These are phyloP conservation scores for Leishmania tropica DNA, from an alignment of 208 protist genomes.

Conservation along the genomic window DNA sequence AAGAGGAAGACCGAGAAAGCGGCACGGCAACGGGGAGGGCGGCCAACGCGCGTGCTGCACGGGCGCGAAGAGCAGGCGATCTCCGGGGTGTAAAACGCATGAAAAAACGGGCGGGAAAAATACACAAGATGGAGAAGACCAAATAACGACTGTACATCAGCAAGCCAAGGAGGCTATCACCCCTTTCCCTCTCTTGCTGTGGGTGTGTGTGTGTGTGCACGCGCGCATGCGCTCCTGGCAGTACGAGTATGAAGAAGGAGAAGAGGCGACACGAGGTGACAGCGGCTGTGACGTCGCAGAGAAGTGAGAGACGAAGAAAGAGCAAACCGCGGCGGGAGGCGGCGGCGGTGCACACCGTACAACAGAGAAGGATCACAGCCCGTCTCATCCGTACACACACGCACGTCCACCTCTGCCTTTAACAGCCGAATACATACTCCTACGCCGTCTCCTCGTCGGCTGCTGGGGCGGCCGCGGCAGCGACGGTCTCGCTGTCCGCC, in stretches of 20 bases:
- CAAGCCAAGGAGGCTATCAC: too few species aligned
- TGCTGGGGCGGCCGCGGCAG: conserved; percentile 8
- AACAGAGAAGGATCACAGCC: not conserved
- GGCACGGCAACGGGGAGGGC: not conserved
- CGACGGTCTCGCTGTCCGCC: not conserved
- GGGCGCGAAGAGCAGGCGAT: not conserved
- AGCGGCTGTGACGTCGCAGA: not conserved
- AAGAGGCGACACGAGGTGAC: not conserved
- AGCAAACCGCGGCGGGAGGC: not conserved
- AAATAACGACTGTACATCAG: not conserved
- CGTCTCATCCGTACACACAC: not conserved
- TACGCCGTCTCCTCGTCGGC: conserved; percentile 11
- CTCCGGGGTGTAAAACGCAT: not conserved
- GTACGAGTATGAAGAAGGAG: not conserved
- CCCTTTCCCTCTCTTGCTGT: not conserved
- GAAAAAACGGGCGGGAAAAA: not conserved
- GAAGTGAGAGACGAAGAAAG: not conserved
- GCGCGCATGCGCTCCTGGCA: not conserved
- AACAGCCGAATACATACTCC: conserved; percentile 2
- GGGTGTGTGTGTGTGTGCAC: not conserved
- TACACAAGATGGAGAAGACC: not conserved
- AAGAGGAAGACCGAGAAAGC: not conserved
- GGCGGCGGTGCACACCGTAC: not conserved
- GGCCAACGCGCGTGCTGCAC: not conserved
- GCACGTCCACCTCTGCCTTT: not conserved